Base-by-base conservation (phyloP, 2,329 filamentous ascomycete genomes). In the Calonectria hawksworthii region DNA sequence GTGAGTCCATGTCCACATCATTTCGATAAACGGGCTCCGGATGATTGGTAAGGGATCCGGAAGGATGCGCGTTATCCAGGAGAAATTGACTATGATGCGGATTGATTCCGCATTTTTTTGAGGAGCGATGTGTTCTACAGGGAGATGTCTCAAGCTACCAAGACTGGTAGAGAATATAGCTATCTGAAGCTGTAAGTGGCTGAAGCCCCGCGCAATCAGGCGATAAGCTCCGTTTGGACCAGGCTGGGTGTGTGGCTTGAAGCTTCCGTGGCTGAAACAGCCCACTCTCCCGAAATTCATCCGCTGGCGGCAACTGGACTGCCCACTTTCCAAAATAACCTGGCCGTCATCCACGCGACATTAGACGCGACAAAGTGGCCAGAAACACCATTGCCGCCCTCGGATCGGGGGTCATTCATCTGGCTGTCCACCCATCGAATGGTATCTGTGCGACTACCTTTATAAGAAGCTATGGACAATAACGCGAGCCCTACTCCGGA, bases 401-500 rank as follows among this genome's bases (percentile, higher is more conserved):
- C 79, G 68, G 76, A 76, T 81, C 74, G 80, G 76, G 79, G 81
- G 82, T 77, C 73, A 64, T 77, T 72, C 54, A 75, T 71, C 72
- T 56, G 67, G 67, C 68, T 77, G 54, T 71, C 68, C 68, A 74
- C 76, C 61, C 50, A 61, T 73, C 76, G 69, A 75, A 80, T 78
- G 79, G 66, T 71, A 54, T 65, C 72, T 77, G 71, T 75, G 75
- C 79, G 80, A 77, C 70, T 70, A 47, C 70, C 77, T 36, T 56
- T 74, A 66, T 72, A 70, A 76, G 74, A 89, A 82, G 88, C 83
- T 78, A 88, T 89, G 85, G 89, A 91, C 80, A 89, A 88, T 81
- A 90, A 90, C 86, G 87, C 88, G 83, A 89, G 87, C 81, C 86
- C 87, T 77, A 89, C 90, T 65, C 88, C 89, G 75, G 88, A 89